Evolutionary conservation across 78 protist species (phyloP).

Genomic region (Dictyostelium intermedium): DNA sequence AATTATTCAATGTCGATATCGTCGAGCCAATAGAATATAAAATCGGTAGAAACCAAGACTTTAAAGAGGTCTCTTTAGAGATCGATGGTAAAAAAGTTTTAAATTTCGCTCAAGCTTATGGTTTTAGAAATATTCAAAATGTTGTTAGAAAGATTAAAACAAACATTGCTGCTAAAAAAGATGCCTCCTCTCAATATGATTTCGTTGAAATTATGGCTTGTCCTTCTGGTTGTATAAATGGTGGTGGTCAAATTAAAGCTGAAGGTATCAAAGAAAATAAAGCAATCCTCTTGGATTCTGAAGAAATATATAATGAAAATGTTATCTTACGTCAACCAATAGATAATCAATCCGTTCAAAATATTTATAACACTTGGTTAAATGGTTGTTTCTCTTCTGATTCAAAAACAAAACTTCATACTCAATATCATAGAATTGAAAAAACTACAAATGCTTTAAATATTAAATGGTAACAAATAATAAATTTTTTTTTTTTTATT

Average conservation of each 20-base stretch:
- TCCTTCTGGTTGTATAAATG: slow-evolving; percentile 83
- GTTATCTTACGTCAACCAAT: not conserved
- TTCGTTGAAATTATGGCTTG: slow-evolving; percentile 85
- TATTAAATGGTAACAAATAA: slow-evolving; percentile 63
- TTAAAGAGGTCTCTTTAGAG: slow-evolving; percentile 37
- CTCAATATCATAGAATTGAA: slow-evolving; percentile 82
- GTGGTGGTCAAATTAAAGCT: slow-evolving; percentile 82
- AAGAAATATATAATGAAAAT: slow-evolving; percentile 35
- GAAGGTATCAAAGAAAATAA: slow-evolving; percentile 40
- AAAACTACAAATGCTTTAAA: slow-evolving; percentile 62
- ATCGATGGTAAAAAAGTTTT: slow-evolving; percentile 78
- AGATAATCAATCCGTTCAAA: not conserved
- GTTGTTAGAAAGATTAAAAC: slow-evolving; percentile 87
- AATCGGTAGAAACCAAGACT: slow-evolving; percentile 69
- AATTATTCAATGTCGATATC: slow-evolving; percentile 79
- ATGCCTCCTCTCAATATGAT: not conserved
- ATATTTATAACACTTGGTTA: slow-evolving; percentile 59
- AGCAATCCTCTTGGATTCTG: slow-evolving; percentile 16
- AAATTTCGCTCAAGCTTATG: slow-evolving; percentile 87
- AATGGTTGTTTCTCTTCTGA: slow-evolving; percentile 68
- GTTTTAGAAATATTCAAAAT: slow-evolving; percentile 97
- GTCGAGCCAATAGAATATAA: slow-evolving; percentile 47
- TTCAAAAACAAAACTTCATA: slow-evolving; percentile 60
- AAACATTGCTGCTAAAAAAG: not conserved
- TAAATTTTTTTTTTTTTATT: not conserved